Percentiles rank a stretch among this genome's conserved stretches.
These are phyloP conservation scores for Neurospora sp. DNA, from an alignment of 495 filamentous ascomycete genomes.

Conservation along the genomic window DNA sequence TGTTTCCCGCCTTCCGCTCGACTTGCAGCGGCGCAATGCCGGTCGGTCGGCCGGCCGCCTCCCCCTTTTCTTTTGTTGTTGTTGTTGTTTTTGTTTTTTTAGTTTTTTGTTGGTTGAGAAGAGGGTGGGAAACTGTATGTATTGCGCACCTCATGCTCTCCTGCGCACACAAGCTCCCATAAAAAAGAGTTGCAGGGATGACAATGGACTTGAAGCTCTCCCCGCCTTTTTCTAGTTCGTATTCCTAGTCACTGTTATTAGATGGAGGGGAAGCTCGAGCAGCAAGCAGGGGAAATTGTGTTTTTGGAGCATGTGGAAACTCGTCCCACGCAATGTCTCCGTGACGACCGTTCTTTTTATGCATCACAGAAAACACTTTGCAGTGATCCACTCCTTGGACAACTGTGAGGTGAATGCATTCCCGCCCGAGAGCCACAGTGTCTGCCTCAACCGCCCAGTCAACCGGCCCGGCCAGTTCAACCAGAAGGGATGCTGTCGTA, in stretches of 20 bases:
- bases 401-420: neutral
- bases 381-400: neutral
- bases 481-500: neutral
- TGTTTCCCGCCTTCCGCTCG: neutral
- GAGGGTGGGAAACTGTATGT: too few species aligned
- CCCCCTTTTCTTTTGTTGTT: neutral
- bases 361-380: neutral
- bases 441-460: neutral
- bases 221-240: neutral
- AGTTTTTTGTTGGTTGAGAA: neutral
- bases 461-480: neutral
- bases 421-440: neutral
- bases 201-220: neutral
- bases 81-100: neutral
- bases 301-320: neutral
- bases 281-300: neutral
- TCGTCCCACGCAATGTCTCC: neutral
- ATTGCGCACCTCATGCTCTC: too few species aligned
- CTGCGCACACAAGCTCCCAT: neutral
- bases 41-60: neutral
- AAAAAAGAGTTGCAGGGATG: neutral
- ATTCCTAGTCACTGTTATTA: neutral
- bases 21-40: neutral
- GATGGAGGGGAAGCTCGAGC: neutral
- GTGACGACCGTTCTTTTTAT: neutral